Evolutionary conservation across 768 basidiomycete genomes (phyloP), one percentile per base, ranked within the genome.

Genomic region (Termitomyces titanicus): DNA sequence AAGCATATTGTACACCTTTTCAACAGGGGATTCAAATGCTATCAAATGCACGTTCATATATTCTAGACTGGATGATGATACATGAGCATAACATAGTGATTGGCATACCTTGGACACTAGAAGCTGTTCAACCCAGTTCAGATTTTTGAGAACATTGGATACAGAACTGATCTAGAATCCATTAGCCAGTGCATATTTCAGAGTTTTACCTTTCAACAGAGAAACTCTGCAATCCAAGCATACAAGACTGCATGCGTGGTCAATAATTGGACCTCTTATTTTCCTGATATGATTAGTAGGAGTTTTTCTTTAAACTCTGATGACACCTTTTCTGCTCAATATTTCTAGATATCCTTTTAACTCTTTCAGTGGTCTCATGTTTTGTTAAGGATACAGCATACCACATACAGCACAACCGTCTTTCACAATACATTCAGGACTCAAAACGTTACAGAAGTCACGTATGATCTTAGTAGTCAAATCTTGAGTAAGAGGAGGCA

Each of bases 11-110:
- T 72, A 74, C 0, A 76, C 55, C 37, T 68, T 71, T 0, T 59
- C 54, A 0, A 64, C 63, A 9, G 73, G 74, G 10, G 63, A 62
- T 5, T 63, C 59, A 59, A 70, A 74, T 13, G 64, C 61, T 1
- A 74, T 64, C 0, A 63, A 61, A 63, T 75, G 74, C 0, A 69
- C 71, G 0, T 50, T 58, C 71, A 76, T 25, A 12, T 17, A 15
- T 17, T 27, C 0, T 24, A 34, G 1, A 22, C 50, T 17, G 6
- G 51, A 20, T 12, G 2, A 11, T 4, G 22, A 17, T 0, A 49
- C 47, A 38, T 34, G 47, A n/a, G 48, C 37, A 20, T 50, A 50
- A 18, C 24, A 50, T 0, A 38, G 10, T 8, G 48, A 37, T 1
- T 8, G 8, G 0, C 37, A 3, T 0, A 50, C 37, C 7, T 18